These are phyloP conservation scores for Trichoderma reesei DNA, from an alignment of 495 filamentous ascomycete genomes.

Conservation along the genomic window DNA sequence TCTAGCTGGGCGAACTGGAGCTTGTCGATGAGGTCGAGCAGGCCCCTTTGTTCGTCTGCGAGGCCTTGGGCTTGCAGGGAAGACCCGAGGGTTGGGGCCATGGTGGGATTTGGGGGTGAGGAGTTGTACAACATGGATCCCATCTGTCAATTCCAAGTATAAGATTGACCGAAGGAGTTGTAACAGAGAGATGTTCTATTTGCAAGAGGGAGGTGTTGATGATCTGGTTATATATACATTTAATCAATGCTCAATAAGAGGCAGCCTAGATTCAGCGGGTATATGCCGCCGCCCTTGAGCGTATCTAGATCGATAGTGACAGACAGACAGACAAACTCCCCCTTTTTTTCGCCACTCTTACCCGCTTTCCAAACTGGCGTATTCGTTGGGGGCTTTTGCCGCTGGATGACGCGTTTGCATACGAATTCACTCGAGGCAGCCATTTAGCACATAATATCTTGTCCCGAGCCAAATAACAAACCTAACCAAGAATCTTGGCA, in stretches of 20 bases:
- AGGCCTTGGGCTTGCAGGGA: constrained; percentile 28
- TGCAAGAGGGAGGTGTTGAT: too few species aligned
- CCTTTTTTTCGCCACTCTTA: background rate
- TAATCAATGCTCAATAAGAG: too few species aligned
- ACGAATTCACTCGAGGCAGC: background rate
- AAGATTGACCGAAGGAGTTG: background rate
- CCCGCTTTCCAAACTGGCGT: background rate
- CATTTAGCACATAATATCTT: background rate
- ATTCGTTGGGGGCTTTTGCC: background rate
- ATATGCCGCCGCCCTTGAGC: too few species aligned
- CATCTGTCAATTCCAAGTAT: background rate
- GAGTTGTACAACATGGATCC: background rate
- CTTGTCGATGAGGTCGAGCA: constrained; percentile 32
- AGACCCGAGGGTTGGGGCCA: constrained; percentile 20
- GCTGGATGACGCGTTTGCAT: background rate
- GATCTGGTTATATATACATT: too few species aligned
- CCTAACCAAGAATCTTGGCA: too few species aligned
- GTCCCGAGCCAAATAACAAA: background rate
- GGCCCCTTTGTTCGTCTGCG: constrained; percentile 25
- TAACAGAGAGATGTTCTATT: too few species aligned
- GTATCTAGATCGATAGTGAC: too few species aligned
- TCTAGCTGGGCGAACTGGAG: constrained; percentile 32
- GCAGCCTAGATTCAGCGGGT: too few species aligned
- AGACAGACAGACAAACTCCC: too few species aligned
- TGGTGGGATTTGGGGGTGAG: background rate